A percentile compares a stretch with the other conserved stretches of the same genome.
Conservation (phyloP, 2,329 filamentous ascomycete species). For the Cladosporium sp. region DNA sequence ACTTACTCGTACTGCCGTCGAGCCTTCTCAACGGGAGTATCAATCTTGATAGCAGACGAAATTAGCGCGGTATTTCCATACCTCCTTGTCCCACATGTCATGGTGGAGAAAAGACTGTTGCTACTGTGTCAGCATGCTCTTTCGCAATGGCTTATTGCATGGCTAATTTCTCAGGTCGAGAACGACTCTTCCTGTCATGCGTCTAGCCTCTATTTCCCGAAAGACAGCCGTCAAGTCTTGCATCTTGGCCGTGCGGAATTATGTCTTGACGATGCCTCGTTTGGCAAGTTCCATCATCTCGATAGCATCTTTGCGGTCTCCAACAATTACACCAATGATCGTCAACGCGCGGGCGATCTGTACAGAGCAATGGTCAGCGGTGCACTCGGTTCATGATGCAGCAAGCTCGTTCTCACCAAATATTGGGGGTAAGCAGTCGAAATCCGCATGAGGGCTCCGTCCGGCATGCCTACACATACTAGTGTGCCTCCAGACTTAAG, state of each 20-base stretch:
- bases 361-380: too few species aligned
- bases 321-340: constrained; percentile 42
- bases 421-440: constrained; percentile 34
- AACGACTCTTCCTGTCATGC: constrained; percentile 42
- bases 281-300: constrained; percentile 44
- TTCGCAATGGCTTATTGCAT: too few species aligned
- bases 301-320: constrained; percentile 42
- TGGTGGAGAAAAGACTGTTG: too few species aligned
- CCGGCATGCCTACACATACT: constrained; percentile 41
- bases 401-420: constrained; percentile 17
- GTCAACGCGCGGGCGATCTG: constrained; percentile 34
- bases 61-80: too few species aligned
- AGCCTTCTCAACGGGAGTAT: too few species aligned
- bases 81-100: too few species aligned
- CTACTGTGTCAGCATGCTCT: too few species aligned
- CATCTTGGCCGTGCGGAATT: constrained; percentile 41
- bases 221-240: constrained; percentile 41
- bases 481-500: constrained; percentile 42
- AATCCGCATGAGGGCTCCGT: constrained; percentile 41
- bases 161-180: constrained; percentile 32
- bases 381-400: too few species aligned
- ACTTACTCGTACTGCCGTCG: too few species aligned
- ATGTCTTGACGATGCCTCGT: constrained; percentile 41
- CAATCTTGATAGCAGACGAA: too few species aligned
- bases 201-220: constrained; percentile 40